Conservation (phyloP, 2,329 filamentous ascomycete species). For the Apiospora kogelbergensis region DNA sequence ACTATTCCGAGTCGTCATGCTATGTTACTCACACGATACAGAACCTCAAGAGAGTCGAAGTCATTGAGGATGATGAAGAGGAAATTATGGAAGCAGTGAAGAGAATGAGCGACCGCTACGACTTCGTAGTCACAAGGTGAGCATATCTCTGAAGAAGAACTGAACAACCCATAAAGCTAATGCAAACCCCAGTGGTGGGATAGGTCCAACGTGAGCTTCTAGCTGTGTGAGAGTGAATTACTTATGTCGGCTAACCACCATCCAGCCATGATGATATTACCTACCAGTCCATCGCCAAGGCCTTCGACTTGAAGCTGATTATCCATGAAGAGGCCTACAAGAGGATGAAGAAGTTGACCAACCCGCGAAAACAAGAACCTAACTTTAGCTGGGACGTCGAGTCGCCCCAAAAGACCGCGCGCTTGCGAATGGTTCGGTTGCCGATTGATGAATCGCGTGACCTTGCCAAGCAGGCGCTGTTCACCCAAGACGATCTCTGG, state of each 20-base stretch:
- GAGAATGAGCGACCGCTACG: conserved; percentile 86
- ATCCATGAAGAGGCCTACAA: conserved; percentile 76
- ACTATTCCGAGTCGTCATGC: neutral
- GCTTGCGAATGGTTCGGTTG: conserved; percentile 86
- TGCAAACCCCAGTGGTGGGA: conserved; percentile 66
- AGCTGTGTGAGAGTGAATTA: neutral
- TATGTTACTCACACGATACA: conserved; percentile 28
- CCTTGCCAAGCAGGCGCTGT: conserved; percentile 72
- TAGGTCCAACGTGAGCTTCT: conserved; percentile 80
- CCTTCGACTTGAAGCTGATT: conserved; percentile 74
- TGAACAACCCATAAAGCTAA: neutral
- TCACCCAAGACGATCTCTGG: conserved; percentile 81
- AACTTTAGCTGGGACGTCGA: conserved; percentile 84
- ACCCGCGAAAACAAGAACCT: conserved; percentile 69
- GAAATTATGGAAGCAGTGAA: conserved; percentile 87
- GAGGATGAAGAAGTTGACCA: conserved; percentile 81
- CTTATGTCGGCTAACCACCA: neutral
- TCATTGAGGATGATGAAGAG: conserved; percentile 87
- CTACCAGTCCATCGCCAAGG: conserved; percentile 89
- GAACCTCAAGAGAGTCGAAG: conserved; percentile 82
- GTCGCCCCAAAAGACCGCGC: conserved; percentile 74
- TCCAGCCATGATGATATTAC: conserved; percentile 93
- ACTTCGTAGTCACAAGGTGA: conserved; percentile 86
- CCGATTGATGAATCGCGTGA: conserved; percentile 70
- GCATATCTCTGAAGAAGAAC: neutral